Percentiles rank a stretch among this genome's conserved stretches.
Evolutionary conservation across 75 land plant species (phyloP).

Genomic region (Picea glauca): DNA sequence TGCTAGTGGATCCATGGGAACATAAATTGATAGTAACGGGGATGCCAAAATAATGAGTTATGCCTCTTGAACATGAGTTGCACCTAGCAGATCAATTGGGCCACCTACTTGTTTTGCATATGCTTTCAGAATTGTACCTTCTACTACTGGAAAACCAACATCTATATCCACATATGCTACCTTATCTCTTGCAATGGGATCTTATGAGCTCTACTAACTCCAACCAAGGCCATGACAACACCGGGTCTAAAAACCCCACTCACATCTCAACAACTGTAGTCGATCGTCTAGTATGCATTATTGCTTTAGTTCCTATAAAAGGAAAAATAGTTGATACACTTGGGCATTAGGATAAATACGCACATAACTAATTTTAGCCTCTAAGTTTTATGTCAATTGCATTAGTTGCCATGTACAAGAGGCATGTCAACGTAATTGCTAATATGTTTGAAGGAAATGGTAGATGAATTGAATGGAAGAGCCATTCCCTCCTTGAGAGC

Average conservation of each 20-base stretch:
- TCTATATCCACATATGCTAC: too few species aligned
- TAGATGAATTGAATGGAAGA: slow-evolving; percentile 31
- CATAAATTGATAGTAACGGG: too few species aligned
- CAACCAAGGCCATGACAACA: slow-evolving; percentile 39
- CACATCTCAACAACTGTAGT: slow-evolving; percentile 36
- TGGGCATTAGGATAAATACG: neutral
- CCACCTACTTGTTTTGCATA: too few species aligned
- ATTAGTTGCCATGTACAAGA: slow-evolving; percentile 5
- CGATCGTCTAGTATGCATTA: slow-evolving; percentile 30
- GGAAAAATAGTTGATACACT: neutral
- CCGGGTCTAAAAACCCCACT: slow-evolving; percentile 53
- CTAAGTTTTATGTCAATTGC: neutral
- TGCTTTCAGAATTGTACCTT: too few species aligned
- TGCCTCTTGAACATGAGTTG: too few species aligned
- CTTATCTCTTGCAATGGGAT: slow-evolving; percentile 12
- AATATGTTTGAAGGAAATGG: slow-evolving; percentile 26
- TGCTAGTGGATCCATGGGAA: too few species aligned
- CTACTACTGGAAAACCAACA: too few species aligned
- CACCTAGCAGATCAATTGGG: too few species aligned
- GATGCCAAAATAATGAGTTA: too few species aligned
- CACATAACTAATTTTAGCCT: neutral
- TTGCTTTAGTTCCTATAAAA: slow-evolving; percentile 36
- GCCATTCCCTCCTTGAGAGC: slow-evolving; percentile 24
- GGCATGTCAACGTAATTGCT: slow-evolving; percentile 46
- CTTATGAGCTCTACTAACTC: slow-evolving; percentile 56